Evolutionary conservation across 2,329 filamentous ascomycete genomes (phyloP).

Genomic region (Thielaviopsis punctulata): DNA sequence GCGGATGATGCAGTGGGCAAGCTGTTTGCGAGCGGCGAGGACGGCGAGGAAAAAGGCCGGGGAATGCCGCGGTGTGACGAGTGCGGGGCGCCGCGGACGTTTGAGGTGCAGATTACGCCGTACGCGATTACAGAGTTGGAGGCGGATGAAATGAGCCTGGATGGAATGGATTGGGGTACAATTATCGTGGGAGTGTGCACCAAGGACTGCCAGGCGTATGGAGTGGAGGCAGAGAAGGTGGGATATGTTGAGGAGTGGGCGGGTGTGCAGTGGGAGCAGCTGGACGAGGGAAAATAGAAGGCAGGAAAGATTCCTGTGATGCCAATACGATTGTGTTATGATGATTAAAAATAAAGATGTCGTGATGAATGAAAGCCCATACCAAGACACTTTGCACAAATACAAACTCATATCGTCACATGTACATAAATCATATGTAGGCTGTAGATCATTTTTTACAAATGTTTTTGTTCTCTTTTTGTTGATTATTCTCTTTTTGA

Average conservation of each 20-base stretch:
- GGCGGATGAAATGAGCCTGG: constrained; percentile 48
- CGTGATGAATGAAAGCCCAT: not conserved
- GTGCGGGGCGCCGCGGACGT: constrained; percentile 60
- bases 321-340: not conserved
- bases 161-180: constrained; percentile 98
- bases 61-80: constrained; percentile 58
- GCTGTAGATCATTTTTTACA: not conserved
- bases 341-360: not conserved
- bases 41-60: constrained; percentile 3
- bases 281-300: constrained; percentile 24
- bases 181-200: constrained; percentile 74
- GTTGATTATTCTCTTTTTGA: constrained; percentile 10
- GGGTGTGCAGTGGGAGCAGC: constrained; percentile 96
- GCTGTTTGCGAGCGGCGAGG: constrained; percentile 27
- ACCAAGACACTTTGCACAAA: too few species aligned
- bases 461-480: constrained; percentile 9
- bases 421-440: too few species aligned
- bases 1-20: constrained; percentile 59
- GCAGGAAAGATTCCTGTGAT: not conserved
- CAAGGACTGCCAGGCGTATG: constrained; percentile 52
- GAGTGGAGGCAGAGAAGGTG: constrained; percentile 41
- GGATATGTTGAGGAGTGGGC: constrained; percentile 89
- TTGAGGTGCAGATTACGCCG: constrained; percentile 85
- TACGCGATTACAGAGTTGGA: constrained; percentile 82
- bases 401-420: too few species aligned